These are phyloP conservation scores for Paraphoma sp. DNA, from an alignment of 2,329 filamentous ascomycete species.

Conservation along the genomic window DNA sequence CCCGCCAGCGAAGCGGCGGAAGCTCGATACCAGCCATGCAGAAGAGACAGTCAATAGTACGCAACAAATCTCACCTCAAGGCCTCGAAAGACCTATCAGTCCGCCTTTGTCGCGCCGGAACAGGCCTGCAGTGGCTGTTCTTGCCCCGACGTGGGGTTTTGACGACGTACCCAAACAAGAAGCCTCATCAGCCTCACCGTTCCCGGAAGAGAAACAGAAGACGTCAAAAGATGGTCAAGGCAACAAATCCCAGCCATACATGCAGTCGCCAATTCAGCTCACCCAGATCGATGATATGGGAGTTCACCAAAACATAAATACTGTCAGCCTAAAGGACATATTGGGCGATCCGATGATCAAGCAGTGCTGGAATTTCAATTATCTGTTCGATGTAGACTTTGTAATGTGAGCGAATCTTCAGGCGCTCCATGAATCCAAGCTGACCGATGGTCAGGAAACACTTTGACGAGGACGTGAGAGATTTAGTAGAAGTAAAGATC, in stretches of 20 bases:
- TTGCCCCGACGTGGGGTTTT: conserved; percentile 19
- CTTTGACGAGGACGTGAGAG: conserved; percentile 64
- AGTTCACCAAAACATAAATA: conserved; percentile 66
- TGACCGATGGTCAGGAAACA: conserved; percentile 43
- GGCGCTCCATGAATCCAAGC: not conserved
- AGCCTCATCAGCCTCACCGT: not conserved
- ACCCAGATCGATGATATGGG: conserved; percentile 72
- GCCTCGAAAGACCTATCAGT: conserved; percentile 36
- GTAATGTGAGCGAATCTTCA: conserved; percentile 54
- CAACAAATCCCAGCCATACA: not conserved
- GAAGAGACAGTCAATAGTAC: conserved; percentile 5
- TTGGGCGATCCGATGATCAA: conserved; percentile 76
- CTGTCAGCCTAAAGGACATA: conserved; percentile 70
- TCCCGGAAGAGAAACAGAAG: not conserved
- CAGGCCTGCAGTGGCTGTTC: conserved; percentile 1
- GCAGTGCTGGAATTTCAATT: conserved; percentile 76
- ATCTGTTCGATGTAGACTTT: conserved; percentile 68
- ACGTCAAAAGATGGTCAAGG: not conserved
- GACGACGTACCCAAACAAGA: conserved; percentile 20
- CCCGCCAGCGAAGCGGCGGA: conserved; percentile 37
- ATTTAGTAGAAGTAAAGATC: conserved; percentile 62
- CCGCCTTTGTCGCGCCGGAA: conserved; percentile 30
- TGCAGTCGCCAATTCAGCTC: conserved; percentile 73
- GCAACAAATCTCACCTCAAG: not conserved
- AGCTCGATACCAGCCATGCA: conserved; percentile 14